Evolutionary conservation across 2,329 filamentous ascomycete genomes (phyloP), one percentile per base, ranked within the genome.

Genomic region (Didymella exigua): DNA sequence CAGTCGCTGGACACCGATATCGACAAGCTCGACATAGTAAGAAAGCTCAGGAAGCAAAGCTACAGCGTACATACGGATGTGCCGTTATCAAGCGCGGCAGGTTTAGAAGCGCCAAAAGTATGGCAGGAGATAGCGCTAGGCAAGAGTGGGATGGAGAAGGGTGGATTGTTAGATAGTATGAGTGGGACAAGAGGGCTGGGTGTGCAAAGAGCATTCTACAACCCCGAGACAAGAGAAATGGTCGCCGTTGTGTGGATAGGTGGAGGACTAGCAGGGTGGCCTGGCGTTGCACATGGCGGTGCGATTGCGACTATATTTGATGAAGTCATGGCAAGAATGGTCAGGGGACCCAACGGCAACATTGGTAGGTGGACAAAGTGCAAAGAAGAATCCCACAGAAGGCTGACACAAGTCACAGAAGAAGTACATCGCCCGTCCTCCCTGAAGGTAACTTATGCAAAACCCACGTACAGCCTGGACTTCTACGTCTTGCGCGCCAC

Each of bases 251-350:
- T 92, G 4, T 89, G 82, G 78, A 81, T 92, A 49, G 90, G 89
- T 6, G 72, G 78, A n/a, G 83, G 79, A 1, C 69, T 88, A 18
- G 78, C 82, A 42, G 89, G 90, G 4, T 93, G 88, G 87, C 89
- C 89, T 1, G 82, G 83, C 11, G 79, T 89, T 34, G 85, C 86
- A 46, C 89, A 93, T 75, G 89, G 89, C 50, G 89, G 89, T 13
- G 79, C 82, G 6, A 79, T 89, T 43, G 87, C 86, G 7, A 91
- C 86, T 0, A 72, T 90, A 3, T 75, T 92, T 31, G 84, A 90
- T 70, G 89, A 92, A 77, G 83, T 82, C 46, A 79, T 90, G 58
- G 85, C 86, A n/a, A 79, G 87, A 37, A 86, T 84, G 81, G 84
- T 65, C 75, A 87, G 61, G 82, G 86, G 66, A 78, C 86, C 36